A percentile compares a stretch with the other conserved stretches of the same genome.
Evolutionary conservation across 208 protist species (phyloP).

Genomic region (Histomonas meleagridis): DNA sequence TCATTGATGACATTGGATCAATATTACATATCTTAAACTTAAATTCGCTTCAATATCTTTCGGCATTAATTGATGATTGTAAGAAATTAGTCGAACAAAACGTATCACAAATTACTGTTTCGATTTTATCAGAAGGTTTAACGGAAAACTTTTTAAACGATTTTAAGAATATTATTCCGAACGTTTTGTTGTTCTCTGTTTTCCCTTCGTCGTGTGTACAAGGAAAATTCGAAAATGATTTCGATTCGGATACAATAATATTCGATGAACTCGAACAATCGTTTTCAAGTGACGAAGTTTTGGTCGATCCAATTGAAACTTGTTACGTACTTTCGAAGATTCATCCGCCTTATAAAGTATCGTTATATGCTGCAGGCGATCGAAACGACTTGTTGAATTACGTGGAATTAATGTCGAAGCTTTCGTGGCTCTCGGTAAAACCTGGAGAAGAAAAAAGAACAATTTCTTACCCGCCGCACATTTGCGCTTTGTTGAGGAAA

Average conservation of each 20-base stretch:
- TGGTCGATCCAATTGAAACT: background rate
- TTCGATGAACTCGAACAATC: background rate
- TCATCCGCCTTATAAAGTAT: background rate
- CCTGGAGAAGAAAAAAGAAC: background rate
- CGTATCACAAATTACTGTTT: background rate
- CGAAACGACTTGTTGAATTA: background rate
- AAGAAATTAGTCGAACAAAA: background rate
- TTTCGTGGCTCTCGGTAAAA: background rate
- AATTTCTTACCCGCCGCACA: slow-evolving; percentile 5
- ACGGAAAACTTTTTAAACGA: background rate
- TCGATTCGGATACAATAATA: background rate
- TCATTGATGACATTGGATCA: background rate
- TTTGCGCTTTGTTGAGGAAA: background rate
- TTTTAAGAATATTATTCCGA: background rate
- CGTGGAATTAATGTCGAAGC: background rate
- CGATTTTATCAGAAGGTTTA: background rate
- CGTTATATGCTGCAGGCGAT: background rate
- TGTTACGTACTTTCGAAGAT: background rate
- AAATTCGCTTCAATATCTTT: background rate
- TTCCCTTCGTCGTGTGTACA: background rate
- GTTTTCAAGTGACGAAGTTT: too few species aligned
- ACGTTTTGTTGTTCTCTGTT: background rate
- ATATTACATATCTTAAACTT: background rate
- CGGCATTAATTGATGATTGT: background rate
- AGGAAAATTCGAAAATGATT: background rate